Evolutionary conservation across 768 basidiomycete genomes (phyloP), one percentile per base, ranked within the genome.

Genomic region (Termitomyces heimii): DNA sequence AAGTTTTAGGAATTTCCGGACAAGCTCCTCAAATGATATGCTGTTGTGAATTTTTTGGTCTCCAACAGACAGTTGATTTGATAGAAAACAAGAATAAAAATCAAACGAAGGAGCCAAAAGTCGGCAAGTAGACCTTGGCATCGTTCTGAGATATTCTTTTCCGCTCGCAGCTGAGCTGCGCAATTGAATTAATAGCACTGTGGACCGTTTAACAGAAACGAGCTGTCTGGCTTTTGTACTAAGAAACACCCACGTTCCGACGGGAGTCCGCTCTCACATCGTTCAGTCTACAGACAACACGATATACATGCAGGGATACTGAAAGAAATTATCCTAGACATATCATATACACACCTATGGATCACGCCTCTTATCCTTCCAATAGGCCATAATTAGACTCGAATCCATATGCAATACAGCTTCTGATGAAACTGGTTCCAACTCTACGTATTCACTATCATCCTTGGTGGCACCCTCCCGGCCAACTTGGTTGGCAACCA

Each of bases 341-440:
- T 31, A 20, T 10, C 12, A 31, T 12, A 47, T 20, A 32, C 47
- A 1, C n/a, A 24, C 14, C 24, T 32, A 3, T 34, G 5, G 35
- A 26, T 28, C 35, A 51, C 24, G 16, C 8, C 86, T 1, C 70
- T 88, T 53, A 80, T 88, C 63, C 61, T 85, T 5, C 62, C 49
- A 86, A 58, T 62, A 35, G 54, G 48, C 40, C 9, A 13, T 4
- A 24, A 20, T 3, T 42, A 28, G 24, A 18, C 18, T 31, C 6
- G 12, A 47, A 6, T 18, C 5, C 26, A 40, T 26, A 18, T 35
- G 14, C 24, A 18, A 32, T 10, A 13, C 28, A 62, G 61, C 83
- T 0, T 87, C 86, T 54, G 85, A 88, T 55, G 85, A 88, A 69
- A 82, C 70, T 31, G 75, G 69, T 20, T 65, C 67, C 0, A 69